Base-by-base conservation (phyloP, 441 rosid genomes). In the Erodium moschatum region DNA sequence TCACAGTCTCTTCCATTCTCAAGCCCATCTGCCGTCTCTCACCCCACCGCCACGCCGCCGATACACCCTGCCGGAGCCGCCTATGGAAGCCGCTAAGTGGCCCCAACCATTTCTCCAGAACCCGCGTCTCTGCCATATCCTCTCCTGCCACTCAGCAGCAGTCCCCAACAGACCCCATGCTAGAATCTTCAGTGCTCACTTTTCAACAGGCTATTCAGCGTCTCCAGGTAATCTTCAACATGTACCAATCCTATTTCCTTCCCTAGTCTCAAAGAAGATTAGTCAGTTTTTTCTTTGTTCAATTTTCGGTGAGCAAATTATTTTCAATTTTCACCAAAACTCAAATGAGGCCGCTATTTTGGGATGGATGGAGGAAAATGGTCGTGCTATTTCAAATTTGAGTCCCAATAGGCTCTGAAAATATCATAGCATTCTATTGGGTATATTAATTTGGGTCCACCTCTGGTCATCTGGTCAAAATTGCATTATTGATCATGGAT, bases 121-220 rank as follows among this genome's bases (percentile, higher is more conserved):
- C 81, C 44, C n/a, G 82, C 46, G 76, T 67, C 31, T 74, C 84
- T 56, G 79, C 92, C 6, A 44, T 77, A 15, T 72, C 73, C 74
- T 82, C 87, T 40, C 82, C 89, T 48, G 74, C 80, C 6, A 64
- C 72, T 71, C 83, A 80, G 31, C 83, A 80, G 38, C 76, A 68
- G 38, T 73, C 84, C 58, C 63, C 19, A 19, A 71, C 83, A 2
- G 75, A 75, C 9, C 69, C 76, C 16, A 56, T 72, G 4, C 79
- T 38, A 31, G 72, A 81, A 21, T 29, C 82, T 48, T 74, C 84
- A 2, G 71, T 83, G 68, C 94, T 83, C 33, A 91, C 97, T 27
- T 91, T 94, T 74, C 97, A 94, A 72, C 92, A 89, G 66, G 97
- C 97, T n/a, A 91, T 94, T 77, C 98, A 89, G 68, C 88, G 97